Base-by-base conservation (phyloP, 257 asterid genomes). In the Cynanchum wilfordii region DNA sequence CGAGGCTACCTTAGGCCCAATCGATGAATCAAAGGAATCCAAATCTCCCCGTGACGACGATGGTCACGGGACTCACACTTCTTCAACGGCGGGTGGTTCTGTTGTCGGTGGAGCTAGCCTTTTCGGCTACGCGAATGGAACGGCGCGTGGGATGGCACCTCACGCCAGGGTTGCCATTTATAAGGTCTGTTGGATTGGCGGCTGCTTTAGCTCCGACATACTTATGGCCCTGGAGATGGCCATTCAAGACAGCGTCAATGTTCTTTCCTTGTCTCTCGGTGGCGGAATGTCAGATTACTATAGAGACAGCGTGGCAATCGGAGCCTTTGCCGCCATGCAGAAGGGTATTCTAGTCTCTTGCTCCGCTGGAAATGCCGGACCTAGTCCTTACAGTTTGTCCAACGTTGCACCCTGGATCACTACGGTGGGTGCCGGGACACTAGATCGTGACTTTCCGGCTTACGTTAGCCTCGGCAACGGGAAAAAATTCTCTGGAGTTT, bases 81-180 rank as follows among this genome's bases (percentile, higher is more conserved):
- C 99, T 5, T 72, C 96, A 42, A 94, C 98, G 2, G 96, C 99
- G 19, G 92, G 88, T 2, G 98, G 99, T 1, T 78, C 93, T 0
- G 40, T 78, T 2, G 99, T 94, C 12, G 1, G 87, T 11, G 89
- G 85, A 49, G 95, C 99, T 2, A 91, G 81, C 73, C 79, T 94
- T 36, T 87, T 91, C 36, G 96, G 98, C 0, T 94, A 85, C 69
- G 99, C 98, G 0, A 3, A 77, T 0, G 99, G 99, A 15, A 79
- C 86, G n/a, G 99, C 99, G 0, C 96, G 96, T 3, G 99, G 99
- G 16, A 91, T 94, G 97, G 97, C 98, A 10, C 80, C 87, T 36
- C 83, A 82, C 2, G 97, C 98, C 1, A 74, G 99, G 70, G 82
- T 94, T 10, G 95, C 98, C 0, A 83, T 64, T 0, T 94, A 94